Conservation (phyloP, 139 green algal genomes). For the Haematococcus lacustris region DNA sequence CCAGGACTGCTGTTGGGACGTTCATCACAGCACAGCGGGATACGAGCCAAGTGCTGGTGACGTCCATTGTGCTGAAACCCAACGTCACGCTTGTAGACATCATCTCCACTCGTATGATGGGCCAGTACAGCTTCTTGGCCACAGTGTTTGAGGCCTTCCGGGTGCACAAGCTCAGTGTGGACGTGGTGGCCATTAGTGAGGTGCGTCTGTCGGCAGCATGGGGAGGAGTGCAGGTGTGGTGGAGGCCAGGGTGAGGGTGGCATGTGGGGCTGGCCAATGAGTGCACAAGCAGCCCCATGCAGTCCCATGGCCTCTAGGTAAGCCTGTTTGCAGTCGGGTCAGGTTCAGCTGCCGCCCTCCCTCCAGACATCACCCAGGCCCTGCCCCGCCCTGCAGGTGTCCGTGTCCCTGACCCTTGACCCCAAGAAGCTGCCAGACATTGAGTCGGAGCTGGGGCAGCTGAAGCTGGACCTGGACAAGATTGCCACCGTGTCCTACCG, state of each 20-base stretch:
- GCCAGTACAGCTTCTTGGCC: slow-evolving; percentile 68
- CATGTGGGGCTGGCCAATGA: too few relatives aligned
- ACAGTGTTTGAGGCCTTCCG: slow-evolving; percentile 85
- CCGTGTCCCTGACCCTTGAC: slow-evolving; percentile 91
- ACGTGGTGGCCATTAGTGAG: slow-evolving; percentile 95
- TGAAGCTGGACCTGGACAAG: slow-evolving; percentile 60
- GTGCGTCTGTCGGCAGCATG: too few relatives aligned
- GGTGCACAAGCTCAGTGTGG: slow-evolving; percentile 79
- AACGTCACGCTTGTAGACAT: slow-evolving; percentile 85
- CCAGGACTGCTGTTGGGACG: slow-evolving; percentile 68
- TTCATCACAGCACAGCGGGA: slow-evolving; percentile 74
- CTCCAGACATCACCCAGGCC: too few relatives aligned
- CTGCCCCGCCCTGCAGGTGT: slow-evolving; percentile 41
- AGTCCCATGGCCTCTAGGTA: too few relatives aligned
- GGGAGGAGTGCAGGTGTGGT: too few relatives aligned
- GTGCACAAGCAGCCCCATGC: too few relatives aligned
- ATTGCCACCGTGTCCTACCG: slow-evolving; percentile 56
- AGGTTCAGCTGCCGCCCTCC: too few relatives aligned
- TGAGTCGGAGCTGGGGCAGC: slow-evolving; percentile 68
- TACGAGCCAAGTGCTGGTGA: slow-evolving; percentile 77
- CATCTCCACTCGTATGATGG: slow-evolving; percentile 74
- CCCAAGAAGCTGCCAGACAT: slow-evolving; percentile 59
- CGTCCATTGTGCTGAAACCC: slow-evolving; percentile 91
- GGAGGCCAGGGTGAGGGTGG: too few relatives aligned
- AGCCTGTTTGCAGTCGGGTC: too few relatives aligned